Percentiles rank a stretch among this genome's conserved stretches.
Conservation (phyloP, 2,329 filamentous ascomycete genomes). For the Calonectria pseudoturangicola region DNA sequence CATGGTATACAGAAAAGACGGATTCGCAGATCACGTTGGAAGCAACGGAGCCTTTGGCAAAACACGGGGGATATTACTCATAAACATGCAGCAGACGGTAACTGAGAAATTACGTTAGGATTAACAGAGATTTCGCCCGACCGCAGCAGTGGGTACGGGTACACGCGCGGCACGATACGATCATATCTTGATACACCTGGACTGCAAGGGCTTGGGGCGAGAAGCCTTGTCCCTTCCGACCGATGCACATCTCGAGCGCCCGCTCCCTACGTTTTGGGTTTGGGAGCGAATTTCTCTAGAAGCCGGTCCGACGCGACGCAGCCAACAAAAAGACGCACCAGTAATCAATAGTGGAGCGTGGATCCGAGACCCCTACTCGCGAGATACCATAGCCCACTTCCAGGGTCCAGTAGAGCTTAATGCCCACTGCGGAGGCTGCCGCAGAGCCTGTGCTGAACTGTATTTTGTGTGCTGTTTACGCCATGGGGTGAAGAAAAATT, state of each 20-base stretch:
- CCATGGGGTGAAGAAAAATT: neutral
- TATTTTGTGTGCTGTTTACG: neutral
- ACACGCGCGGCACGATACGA: neutral
- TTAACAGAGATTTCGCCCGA: neutral
- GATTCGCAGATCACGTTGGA: neutral
- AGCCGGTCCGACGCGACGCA: neutral
- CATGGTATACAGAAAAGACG: neutral
- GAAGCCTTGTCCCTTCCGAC: neutral
- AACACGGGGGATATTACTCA: neutral
- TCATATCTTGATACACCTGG: neutral
- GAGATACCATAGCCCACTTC: constrained; percentile 5
- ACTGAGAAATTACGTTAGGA: neutral
- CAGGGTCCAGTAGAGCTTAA: neutral
- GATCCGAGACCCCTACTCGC: neutral
- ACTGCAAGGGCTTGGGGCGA: neutral
- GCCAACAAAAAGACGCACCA: neutral
- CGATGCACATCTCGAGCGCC: neutral
- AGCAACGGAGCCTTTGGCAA: neutral
- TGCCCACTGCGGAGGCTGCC: neutral
- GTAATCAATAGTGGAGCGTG: neutral
- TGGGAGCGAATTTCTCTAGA: constrained; percentile 6
- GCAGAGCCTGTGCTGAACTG: neutral
- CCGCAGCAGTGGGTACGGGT: neutral
- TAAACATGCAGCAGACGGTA: neutral
- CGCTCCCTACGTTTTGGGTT: neutral